Evolutionary conservation across 1,284 basidiomycete species (phyloP), one percentile per base, ranked within the genome.

Genomic region (Dichomitus squalens): DNA sequence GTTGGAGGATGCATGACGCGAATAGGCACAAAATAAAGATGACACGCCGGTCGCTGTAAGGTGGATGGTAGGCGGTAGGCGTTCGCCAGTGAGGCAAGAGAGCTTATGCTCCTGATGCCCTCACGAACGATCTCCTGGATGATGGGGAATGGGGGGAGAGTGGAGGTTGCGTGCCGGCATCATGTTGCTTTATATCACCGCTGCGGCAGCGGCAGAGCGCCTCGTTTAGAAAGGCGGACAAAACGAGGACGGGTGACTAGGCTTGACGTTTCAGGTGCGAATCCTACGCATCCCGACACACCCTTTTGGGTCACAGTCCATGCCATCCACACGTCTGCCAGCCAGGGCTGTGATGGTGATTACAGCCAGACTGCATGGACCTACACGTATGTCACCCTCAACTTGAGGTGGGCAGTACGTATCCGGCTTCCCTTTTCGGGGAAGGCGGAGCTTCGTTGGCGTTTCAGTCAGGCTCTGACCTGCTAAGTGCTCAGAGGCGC

Each of bases 161-260:
- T 40, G 49, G 25, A 27, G 43, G 29, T 31, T 3, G 40, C 11
- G 11, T 49, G 57, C 53, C 52, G 53, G 53, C 33, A 59, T 16
- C 33, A 40, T 49, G 49, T 38, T 51, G 39, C 43, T 59, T 59
- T 59, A 59, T 59, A 59, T 35, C 49, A 29, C 57, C 46, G 49
- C 57, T 50, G 49, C 41, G 46, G 49, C 52, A n/a, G 39, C 35
- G 50, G 27, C 9, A 31, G 29, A 31, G 44, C 43, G 43, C 21
- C 55, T 57, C 48, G 36, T 56, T 60, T 53, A 46, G 58, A 52
- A n/a, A 53, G 48, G 33, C 39, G 48, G 51, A 60, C 58, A 56
- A 60, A 60, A 60, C 54, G 54, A 55, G 58, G 55, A 34, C 54
- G 9, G 18, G 41, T 54, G 58, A 56, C 58, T 60, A 40, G 58